These are phyloP conservation scores for Juglanconis oblonga DNA, from an alignment of 2,329 filamentous ascomycete species.

Conservation along the genomic window DNA sequence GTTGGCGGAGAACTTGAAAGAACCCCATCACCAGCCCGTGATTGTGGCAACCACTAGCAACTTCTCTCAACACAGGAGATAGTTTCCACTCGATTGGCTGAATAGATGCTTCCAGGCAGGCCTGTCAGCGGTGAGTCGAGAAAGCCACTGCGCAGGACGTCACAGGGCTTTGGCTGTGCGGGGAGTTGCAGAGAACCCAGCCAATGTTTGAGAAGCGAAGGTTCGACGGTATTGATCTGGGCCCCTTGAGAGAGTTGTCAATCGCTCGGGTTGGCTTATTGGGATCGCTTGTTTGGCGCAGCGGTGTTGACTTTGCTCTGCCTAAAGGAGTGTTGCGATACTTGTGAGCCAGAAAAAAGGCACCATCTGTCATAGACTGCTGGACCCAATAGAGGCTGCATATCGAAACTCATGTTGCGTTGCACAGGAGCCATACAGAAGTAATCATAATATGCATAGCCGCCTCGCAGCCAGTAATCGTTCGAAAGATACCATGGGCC, in stretches of 20 bases:
- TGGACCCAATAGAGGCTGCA: constrained; percentile 28
- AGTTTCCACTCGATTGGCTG: constrained; percentile 13
- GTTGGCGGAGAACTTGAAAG: constrained; percentile 49
- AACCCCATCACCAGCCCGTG: constrained; percentile 55
- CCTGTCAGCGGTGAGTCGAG: background rate
- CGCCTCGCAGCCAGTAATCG: constrained; percentile 4
- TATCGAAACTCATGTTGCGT: background rate
- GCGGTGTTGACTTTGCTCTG: constrained; percentile 21
- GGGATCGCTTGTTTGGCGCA: constrained; percentile 9
- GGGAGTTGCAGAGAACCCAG: background rate
- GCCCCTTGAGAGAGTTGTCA: background rate
- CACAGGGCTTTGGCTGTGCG: background rate
- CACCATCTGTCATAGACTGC: constrained; percentile 44
- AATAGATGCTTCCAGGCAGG: background rate
- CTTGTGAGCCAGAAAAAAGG: constrained; percentile 35
- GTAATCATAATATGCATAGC: constrained; percentile 9
- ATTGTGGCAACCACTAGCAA: constrained; percentile 44
- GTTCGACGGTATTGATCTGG: background rate
- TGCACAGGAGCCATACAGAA: constrained; percentile 7
- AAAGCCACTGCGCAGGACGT: constrained; percentile 15
- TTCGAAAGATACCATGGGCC: background rate
- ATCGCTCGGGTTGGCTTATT: constrained; percentile 10
- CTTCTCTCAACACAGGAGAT: constrained; percentile 27
- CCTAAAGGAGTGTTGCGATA: constrained; percentile 23
- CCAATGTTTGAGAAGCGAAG: background rate